Percentiles rank a stretch among this genome's conserved stretches.
Evolutionary conservation across 805 yeast species (phyloP).

Genomic region (Sungouiella thailandica): DNA sequence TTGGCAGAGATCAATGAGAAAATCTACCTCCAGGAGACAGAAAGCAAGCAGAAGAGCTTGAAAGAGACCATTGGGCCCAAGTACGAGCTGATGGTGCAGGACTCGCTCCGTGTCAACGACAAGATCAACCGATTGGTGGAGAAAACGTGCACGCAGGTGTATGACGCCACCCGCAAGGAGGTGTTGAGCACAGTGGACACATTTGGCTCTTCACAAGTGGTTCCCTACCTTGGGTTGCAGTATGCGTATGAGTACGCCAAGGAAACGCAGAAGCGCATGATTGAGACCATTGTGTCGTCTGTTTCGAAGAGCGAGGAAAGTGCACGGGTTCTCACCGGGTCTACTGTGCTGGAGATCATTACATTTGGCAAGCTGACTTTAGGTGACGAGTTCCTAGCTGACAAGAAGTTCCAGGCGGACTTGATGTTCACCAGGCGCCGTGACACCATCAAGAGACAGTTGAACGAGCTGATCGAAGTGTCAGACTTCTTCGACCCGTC

Average conservation of each 20-base stretch:
- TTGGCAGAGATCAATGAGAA: constrained; percentile 61
- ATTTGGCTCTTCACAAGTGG: constrained; percentile 48
- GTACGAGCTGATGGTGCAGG: constrained; percentile 48
- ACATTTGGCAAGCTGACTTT: constrained; percentile 58
- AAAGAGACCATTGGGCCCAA: constrained; percentile 53
- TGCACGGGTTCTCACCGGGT: constrained; percentile 59
- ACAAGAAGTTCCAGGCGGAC: constrained; percentile 60
- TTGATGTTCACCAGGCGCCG: constrained; percentile 78
- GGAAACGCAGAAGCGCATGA: constrained; percentile 63
- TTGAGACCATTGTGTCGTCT: constrained; percentile 57
- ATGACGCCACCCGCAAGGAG: constrained; percentile 52
- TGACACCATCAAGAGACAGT: constrained; percentile 55
- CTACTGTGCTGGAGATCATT: constrained; percentile 59
- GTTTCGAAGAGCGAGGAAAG: constrained; percentile 61
- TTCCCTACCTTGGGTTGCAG: constrained; percentile 59
- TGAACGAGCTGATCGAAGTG: constrained; percentile 56
- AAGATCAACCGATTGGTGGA: constrained; percentile 63
- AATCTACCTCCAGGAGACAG: constrained; percentile 47
- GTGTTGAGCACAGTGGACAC: constrained; percentile 49
- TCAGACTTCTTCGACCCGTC: constrained; percentile 81
- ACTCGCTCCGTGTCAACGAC: constrained; percentile 53
- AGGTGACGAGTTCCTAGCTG: constrained; percentile 56
- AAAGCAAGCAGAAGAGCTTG: constrained; percentile 44
- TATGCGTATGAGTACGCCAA: constrained; percentile 64
- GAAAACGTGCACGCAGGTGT: constrained; percentile 48